A percentile compares a stretch with the other conserved stretches of the same genome.
Conservation (phyloP, 2,329 filamentous ascomycete genomes). For the Penicillium decumbens region DNA sequence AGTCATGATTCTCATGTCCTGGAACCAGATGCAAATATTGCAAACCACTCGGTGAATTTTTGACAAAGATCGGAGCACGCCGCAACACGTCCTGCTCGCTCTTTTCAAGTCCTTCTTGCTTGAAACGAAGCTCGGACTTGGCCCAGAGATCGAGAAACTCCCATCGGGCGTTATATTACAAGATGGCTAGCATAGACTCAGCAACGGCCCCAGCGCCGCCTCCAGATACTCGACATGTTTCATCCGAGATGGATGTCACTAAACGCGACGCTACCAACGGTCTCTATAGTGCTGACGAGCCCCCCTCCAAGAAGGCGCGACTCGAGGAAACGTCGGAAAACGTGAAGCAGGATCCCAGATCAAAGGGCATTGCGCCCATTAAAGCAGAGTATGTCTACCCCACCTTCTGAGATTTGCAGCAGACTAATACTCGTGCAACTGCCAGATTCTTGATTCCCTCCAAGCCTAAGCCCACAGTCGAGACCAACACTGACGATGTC, state of each 20-base stretch:
- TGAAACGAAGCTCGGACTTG: background rate
- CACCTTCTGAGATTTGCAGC: background rate
- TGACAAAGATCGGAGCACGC: constrained; percentile 11
- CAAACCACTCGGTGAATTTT: constrained; percentile 25
- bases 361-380: constrained; percentile 62
- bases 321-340: constrained; percentile 38
- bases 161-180: background rate
- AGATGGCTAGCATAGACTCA: constrained; percentile 9
- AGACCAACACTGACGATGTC: constrained; percentile 52
- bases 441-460: constrained; percentile 32
- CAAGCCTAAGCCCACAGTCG: constrained; percentile 19
- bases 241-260: constrained; percentile 13
- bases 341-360: constrained; percentile 30
- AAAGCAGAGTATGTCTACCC: constrained; percentile 57
- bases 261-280: constrained; percentile 22
- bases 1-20: too few species aligned
- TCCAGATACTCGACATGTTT: constrained; percentile 5
- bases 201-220: constrained; percentile 1
- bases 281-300: constrained; percentile 33
- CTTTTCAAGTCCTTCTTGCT: background rate
- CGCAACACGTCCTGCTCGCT: background rate
- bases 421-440: constrained; percentile 3
- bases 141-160: background rate
- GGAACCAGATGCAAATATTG: constrained; percentile 13
- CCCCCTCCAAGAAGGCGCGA: constrained; percentile 58